Conservation (phyloP, 2,329 filamentous ascomycete species). For the Claviceps arundinis region DNA sequence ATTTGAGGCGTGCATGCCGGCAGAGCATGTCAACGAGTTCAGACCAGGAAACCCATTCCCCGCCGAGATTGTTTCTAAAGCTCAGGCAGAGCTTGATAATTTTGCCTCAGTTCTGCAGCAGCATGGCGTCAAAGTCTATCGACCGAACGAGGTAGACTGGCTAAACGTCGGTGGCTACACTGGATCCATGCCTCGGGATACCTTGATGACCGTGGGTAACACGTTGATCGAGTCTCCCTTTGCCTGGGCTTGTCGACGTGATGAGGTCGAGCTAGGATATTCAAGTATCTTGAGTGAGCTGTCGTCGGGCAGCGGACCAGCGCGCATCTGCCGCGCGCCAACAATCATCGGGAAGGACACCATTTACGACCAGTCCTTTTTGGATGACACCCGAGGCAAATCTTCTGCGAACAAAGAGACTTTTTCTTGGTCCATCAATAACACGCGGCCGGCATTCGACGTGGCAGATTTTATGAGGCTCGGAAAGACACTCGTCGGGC, state of each 20-base stretch:
- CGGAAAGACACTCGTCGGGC: constrained; percentile 17
- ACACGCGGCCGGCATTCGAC: constrained; percentile 20
- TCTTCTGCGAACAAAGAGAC: neutral
- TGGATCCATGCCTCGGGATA: constrained; percentile 20
- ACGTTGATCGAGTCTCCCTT: constrained; percentile 19
- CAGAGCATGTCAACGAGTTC: constrained; percentile 6
- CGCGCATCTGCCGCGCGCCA: constrained; percentile 7
- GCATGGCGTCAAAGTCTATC: constrained; percentile 13
- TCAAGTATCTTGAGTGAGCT: constrained; percentile 4
- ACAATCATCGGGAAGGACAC: constrained; percentile 9
- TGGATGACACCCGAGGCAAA: neutral
- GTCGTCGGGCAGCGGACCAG: neutral
- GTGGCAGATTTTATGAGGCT: constrained; percentile 22
- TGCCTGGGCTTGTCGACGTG: constrained; percentile 15
- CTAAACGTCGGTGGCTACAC: constrained; percentile 17
- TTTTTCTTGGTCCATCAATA: constrained; percentile 18
- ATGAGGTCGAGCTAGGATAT: constrained; percentile 13
- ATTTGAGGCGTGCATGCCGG: constrained; percentile 11
- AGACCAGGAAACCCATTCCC: constrained; percentile 11
- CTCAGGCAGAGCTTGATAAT: constrained; percentile 13
- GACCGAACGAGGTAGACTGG: constrained; percentile 12
- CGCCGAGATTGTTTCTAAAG: constrained; percentile 11
- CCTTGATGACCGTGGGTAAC: constrained; percentile 19
- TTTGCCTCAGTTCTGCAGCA: constrained; percentile 12
- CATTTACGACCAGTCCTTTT: constrained; percentile 9